Percentiles rank a stretch among this genome's conserved stretches.
Conservation (phyloP, 2,329 filamentous ascomycete genomes). For the Ilyonectria mors-panacis region DNA sequence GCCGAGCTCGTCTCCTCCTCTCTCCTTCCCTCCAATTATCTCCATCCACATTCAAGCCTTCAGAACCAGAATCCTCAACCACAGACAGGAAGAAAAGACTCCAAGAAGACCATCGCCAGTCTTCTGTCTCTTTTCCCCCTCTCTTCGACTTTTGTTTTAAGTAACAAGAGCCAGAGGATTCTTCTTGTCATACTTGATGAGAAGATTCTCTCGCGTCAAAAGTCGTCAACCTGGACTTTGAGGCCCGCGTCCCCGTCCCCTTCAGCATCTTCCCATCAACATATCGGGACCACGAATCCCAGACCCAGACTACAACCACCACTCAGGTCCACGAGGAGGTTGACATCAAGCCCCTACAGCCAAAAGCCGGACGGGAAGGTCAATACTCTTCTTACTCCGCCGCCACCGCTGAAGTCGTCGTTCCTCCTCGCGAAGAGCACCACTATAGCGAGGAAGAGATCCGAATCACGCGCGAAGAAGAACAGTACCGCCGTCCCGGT, state of each 20-base stretch:
- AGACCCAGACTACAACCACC: conserved; percentile 71
- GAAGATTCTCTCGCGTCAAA: conserved; percentile 79
- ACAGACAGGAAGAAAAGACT: conserved; percentile 54
- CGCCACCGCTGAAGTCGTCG: conserved; percentile 71
- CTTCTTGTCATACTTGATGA: conserved; percentile 80
- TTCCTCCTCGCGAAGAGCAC: conserved; percentile 74
- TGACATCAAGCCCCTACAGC: conserved; percentile 81
- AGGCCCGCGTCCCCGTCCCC: conserved; percentile 98
- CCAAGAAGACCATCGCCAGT: conserved; percentile 52
- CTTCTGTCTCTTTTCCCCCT: conserved; percentile 53
- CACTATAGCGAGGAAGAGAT: conserved; percentile 87
- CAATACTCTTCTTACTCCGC: conserved; percentile 82
- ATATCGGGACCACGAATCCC: conserved; percentile 77
- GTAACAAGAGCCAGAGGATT: conserved; percentile 75
- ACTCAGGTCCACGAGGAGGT: conserved; percentile 80
- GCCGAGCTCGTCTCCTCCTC: conserved; percentile 50
- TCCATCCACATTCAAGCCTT: conserved; percentile 52
- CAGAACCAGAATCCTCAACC: conserved; percentile 46
- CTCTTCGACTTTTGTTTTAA: conserved; percentile 68
- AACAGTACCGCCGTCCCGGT: conserved; percentile 81
- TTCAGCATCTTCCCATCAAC: conserved; percentile 99
- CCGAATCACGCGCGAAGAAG: conserved; percentile 83
- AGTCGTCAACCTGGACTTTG: conserved; percentile 99
- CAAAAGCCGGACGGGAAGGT: conserved; percentile 98
- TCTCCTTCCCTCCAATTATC: conserved; percentile 56